phyloP scores from a whole-genome alignment of 2,329 filamentous ascomycete genomes.

The Hypomyces perniciosus region DNA sequence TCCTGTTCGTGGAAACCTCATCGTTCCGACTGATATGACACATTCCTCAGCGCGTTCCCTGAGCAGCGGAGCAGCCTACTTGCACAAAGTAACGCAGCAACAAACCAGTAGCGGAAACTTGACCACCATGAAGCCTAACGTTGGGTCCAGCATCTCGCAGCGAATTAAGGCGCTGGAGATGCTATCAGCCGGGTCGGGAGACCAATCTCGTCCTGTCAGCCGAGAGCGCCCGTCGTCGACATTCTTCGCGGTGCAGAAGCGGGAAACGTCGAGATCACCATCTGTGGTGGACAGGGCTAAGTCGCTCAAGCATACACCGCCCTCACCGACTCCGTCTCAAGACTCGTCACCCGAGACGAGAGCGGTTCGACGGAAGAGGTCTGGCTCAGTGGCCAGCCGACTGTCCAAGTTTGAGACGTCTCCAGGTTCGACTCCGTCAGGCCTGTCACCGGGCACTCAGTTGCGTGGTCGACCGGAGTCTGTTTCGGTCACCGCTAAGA shows the following conservation, averaged over 20 bases:
- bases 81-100: conserved; percentile 50
- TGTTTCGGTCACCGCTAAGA: conserved; percentile 82
- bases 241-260: conserved; percentile 54
- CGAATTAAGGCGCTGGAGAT: conserved; percentile 91
- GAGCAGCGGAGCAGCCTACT: conserved; percentile 51
- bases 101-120: conserved; percentile 40
- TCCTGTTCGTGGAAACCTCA: conserved; percentile 37
- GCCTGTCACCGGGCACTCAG: conserved; percentile 23
- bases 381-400: conserved; percentile 49
- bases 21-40: conserved; percentile 40
- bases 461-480: conserved; percentile 59
- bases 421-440: conserved; percentile 18
- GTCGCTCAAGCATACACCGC: conserved; percentile 28
- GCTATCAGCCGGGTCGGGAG: conserved; percentile 44
- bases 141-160: conserved; percentile 87
- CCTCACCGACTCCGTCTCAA: conserved; percentile 34
- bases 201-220: conserved; percentile 19
- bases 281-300: conserved; percentile 40
- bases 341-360: conserved; percentile 42
- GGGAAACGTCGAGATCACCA: conserved; percentile 40
- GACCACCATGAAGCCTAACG: conserved; percentile 58
- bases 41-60: conserved; percentile 46
- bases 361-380: conserved; percentile 34
- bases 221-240: conserved; percentile 44
- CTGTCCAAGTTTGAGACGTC: conserved; percentile 49